Conservation (phyloP, 345 rosid genomes). For the Toxicodendron radicans region DNA sequence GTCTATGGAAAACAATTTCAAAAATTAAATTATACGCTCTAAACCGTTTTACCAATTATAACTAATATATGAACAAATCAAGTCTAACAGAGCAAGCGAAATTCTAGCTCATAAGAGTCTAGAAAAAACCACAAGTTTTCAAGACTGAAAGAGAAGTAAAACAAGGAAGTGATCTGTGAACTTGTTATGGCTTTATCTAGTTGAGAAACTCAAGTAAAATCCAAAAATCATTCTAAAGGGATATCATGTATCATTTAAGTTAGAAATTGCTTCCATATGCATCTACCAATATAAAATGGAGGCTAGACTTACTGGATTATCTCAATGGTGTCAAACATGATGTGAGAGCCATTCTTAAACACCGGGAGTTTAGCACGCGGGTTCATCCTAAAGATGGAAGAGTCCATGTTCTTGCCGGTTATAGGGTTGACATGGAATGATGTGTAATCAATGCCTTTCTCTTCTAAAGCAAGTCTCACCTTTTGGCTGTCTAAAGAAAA, state of each 20-base stretch:
- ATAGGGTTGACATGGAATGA: slow-evolving; percentile 84
- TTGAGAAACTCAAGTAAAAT: not conserved
- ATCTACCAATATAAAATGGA: not conserved
- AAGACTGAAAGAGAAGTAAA: not conserved
- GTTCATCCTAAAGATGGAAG: slow-evolving; percentile 82
- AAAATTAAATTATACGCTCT: not conserved
- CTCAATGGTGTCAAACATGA: slow-evolving; percentile 73
- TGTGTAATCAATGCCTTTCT: slow-evolving; percentile 88
- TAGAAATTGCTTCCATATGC: slow-evolving; percentile 11
- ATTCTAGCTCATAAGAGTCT: not conserved
- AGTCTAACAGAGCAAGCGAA: not conserved
- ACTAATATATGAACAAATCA: not conserved
- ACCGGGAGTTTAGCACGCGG: slow-evolving; percentile 71
- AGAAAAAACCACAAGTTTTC: not conserved
- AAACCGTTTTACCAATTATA: not conserved
- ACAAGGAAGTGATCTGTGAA: not conserved
- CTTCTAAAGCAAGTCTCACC: slow-evolving; percentile 85
- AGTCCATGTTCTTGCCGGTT: slow-evolving; percentile 75
- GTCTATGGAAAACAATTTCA: not conserved
- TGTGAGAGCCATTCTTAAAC: slow-evolving; percentile 75
- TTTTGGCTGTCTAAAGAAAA: slow-evolving; percentile 84
- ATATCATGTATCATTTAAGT: not conserved
- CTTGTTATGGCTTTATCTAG: not conserved
- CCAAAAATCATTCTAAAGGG: not conserved
- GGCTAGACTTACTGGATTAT: slow-evolving; percentile 66